phyloP scores from a whole-genome alignment of 805 yeast species.

The Candida methanosorbosa region DNA sequence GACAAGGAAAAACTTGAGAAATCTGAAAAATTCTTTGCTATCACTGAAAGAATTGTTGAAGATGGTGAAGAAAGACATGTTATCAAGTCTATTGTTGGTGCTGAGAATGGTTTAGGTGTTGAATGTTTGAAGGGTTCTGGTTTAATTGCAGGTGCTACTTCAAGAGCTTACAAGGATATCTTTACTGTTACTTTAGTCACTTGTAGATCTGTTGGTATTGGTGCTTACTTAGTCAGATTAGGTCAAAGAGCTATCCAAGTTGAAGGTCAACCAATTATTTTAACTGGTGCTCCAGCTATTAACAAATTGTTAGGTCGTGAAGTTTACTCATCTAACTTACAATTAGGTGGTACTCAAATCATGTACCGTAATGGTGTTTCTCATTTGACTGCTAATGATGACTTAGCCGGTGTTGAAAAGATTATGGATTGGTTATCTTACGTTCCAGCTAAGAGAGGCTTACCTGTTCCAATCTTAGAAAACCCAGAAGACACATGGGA shows the following conservation, averaged over 20 bases:
- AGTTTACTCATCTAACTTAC: constrained; percentile 93
- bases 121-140: constrained; percentile 98
- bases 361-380: constrained; percentile 99
- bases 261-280: constrained; percentile 96
- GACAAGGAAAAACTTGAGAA: constrained; percentile 48
- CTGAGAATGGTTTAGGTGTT: constrained; percentile 96
- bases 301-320: constrained; percentile 95
- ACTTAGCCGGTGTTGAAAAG: constrained; percentile 91
- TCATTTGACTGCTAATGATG: constrained; percentile 94
- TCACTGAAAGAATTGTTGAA: constrained; percentile 77
- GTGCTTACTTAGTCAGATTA: constrained; percentile 95
- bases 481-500: constrained; percentile 80
- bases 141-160: constrained; percentile 97
- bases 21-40: constrained; percentile 51
- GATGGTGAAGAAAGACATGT: constrained; percentile 76
- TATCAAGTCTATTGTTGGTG: constrained; percentile 82
- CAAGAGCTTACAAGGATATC: constrained; percentile 94
- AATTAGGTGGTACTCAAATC: constrained; percentile 98
- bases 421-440: constrained; percentile 94
- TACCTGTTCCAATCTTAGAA: constrained; percentile 86
- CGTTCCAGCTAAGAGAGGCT: constrained; percentile 82
- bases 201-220: constrained; percentile 99
- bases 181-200: constrained; percentile 97
- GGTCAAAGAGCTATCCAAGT: constrained; percentile 99
- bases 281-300: constrained; percentile 99